A percentile compares a stretch with the other conserved stretches of the same genome.
phyloP scores from a whole-genome alignment of 2,329 filamentous ascomycete genomes.

The Clathrospora elynae region DNA sequence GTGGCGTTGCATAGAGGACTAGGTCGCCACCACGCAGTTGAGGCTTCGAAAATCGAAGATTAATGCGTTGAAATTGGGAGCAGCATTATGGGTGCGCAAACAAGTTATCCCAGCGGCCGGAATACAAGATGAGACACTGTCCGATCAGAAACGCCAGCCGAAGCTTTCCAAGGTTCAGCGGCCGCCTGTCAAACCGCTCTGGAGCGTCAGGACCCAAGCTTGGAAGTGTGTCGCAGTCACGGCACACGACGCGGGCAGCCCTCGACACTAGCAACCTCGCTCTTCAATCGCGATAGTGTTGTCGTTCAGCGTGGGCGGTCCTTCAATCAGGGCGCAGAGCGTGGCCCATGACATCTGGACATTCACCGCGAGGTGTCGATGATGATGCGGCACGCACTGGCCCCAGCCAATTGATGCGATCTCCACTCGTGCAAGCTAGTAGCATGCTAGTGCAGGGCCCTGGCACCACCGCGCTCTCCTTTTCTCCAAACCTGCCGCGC shows the following conservation, averaged over 20 bases:
- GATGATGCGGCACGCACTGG: slow-evolving; percentile 19
- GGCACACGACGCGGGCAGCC: slow-evolving; percentile 4
- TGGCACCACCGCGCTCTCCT: slow-evolving; percentile 29
- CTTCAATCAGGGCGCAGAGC: background rate
- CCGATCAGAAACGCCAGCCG: background rate
- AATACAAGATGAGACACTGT: background rate
- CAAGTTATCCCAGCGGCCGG: background rate
- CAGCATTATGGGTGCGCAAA: slow-evolving; percentile 2
- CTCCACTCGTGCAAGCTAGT: slow-evolving; percentile 19
- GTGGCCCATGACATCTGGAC: slow-evolving; percentile 9
- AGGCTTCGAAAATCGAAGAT: slow-evolving; percentile 1
- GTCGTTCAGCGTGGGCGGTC: slow-evolving; percentile 1
- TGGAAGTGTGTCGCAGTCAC: slow-evolving; percentile 1
- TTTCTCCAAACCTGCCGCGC: slow-evolving; percentile 20
- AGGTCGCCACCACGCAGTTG: slow-evolving; percentile 1
- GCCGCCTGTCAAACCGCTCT: slow-evolving; percentile 6
- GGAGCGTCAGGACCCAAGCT: background rate
- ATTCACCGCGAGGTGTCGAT: background rate
- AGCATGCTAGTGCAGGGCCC: slow-evolving; percentile 16
- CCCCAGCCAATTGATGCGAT: slow-evolving; percentile 23
- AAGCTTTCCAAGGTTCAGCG: background rate
- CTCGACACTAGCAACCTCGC: background rate
- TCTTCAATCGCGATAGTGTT: background rate
- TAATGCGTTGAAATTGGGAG: slow-evolving; percentile 10
- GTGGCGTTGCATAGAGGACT: slow-evolving; percentile 14